Conservation (phyloP, 805 yeast genomes). For the Cyberlindnera euphorbiae region DNA sequence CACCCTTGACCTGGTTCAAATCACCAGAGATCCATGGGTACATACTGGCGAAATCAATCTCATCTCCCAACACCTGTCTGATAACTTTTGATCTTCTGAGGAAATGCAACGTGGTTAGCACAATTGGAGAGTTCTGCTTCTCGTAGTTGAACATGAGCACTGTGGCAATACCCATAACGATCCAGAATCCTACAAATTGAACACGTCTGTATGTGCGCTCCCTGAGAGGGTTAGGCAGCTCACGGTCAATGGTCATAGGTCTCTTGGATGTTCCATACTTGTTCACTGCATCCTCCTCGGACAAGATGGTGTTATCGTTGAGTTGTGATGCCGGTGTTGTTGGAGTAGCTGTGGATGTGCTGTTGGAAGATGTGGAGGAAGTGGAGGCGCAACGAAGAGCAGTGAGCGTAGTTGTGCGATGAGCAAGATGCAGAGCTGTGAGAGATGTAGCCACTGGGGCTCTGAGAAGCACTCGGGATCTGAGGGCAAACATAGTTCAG, state of each 20-base stretch:
- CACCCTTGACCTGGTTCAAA: constrained; percentile 77
- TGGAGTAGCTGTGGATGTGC: constrained; percentile 2
- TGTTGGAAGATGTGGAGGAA: constrained; percentile 1
- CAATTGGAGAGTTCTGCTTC: constrained; percentile 83
- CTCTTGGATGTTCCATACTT: constrained; percentile 10
- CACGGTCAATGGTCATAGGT: constrained; percentile 49
- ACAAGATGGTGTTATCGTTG: constrained; percentile 5
- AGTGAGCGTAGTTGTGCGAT: no score
- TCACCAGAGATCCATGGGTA: constrained; percentile 91
- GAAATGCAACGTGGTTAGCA: constrained; percentile 80
- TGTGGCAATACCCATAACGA: constrained; percentile 49
- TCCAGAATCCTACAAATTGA: constrained; percentile 51
- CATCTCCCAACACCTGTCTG: constrained; percentile 60
- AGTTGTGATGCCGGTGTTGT: neutral
- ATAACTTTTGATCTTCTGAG: constrained; percentile 71
- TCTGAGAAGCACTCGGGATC: constrained; percentile 2
- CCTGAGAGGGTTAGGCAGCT: constrained; percentile 75
- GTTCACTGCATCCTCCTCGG: constrained; percentile 6
- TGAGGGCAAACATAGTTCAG: constrained; percentile 9
- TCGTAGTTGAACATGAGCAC: constrained; percentile 86
- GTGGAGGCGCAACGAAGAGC: neutral
- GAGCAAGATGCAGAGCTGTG: neutral
- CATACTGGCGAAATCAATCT: constrained; percentile 65
- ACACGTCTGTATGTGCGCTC: constrained; percentile 46
- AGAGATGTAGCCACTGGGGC: constrained; percentile 1